Base-by-base conservation (phyloP, 139 green algal species). In the Micractinium sp. region DNA sequence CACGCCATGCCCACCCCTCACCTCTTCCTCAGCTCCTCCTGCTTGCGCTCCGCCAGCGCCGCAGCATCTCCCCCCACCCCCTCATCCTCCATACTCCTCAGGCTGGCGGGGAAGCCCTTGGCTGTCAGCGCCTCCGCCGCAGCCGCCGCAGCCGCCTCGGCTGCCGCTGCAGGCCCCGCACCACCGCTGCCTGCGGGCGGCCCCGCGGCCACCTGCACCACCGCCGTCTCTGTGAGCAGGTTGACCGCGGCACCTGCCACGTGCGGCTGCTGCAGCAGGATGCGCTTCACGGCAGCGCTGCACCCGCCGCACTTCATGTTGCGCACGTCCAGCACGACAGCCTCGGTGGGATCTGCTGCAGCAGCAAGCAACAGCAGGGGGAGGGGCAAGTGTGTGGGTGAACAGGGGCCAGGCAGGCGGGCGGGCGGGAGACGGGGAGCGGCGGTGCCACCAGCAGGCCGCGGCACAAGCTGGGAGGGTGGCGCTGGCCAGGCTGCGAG, bases 291-390 rank as follows among this genome's bases (percentile, higher is more conserved):
- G 0, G 94, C 89, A 3, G 93, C 92, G 78, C 91, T 93, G 93
- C 95, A 97, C 20, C 95, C 95, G 3, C 94, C 95, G 89, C 95
- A 97, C 88, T 94, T 96, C 95, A 97, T 97, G 33, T 89, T 89
- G 18, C 36, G 63, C 60, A 97, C 95, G 39, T 95, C 91, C 81
- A 97, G 89, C 38, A 97, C 60, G 5, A 96, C 81, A 2, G 91
- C 31, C 33, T 84, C 36, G 63, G 77, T 39, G n/a, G 36, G 14
- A 19, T 47, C 66, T 81, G 69, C 53, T 22, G 80, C 18, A 14
- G 31, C 23, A 53, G 56, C n/a, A 38, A 35, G 29, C 31, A 78
- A 0, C 29, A 1, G 67, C 67, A 73, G 27, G 13, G 63, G 16
- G 29, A 73, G 13, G 9, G 63, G 16, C 63, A 73, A 27, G 3